These are phyloP conservation scores for Glarea lozoyensis DNA, from an alignment of 495 filamentous ascomycete species.

Conservation along the genomic window DNA sequence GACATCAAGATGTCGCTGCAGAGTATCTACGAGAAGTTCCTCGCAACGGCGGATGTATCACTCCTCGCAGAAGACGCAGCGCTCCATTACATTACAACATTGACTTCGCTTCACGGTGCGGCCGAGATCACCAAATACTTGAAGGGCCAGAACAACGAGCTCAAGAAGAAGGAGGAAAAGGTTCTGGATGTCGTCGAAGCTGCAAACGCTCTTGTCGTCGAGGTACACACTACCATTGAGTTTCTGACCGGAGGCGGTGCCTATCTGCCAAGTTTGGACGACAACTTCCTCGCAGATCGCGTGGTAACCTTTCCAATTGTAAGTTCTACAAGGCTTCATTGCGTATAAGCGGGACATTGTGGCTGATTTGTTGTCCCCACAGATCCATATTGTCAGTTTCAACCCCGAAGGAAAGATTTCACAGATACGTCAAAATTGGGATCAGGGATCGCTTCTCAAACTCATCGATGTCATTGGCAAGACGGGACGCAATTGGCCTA, in stretches of 20 bases:
- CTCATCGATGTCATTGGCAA: conserved; percentile 88
- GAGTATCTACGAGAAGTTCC: conserved; percentile 68
- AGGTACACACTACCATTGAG: conserved; percentile 76
- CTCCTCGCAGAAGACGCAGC: conserved; percentile 62
- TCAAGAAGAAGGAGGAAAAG: conserved; percentile 74
- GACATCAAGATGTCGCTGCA: conserved; percentile 58
- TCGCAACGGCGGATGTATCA: conserved; percentile 56
- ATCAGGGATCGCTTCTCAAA: conserved; percentile 87
- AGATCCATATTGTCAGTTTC: conserved; percentile 91
- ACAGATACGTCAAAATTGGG: conserved; percentile 86
- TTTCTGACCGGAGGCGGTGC: conserved; percentile 73
- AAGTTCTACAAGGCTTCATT: conserved; percentile 27
- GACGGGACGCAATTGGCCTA: conserved; percentile 84
- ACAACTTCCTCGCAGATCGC: conserved; percentile 87
- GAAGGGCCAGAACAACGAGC: conserved; percentile 47
- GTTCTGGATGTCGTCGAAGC: conserved; percentile 65
- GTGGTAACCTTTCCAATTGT: conserved; percentile 77
- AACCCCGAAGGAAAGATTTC: conserved; percentile 64
- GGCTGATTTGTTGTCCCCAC: conserved; percentile 23
- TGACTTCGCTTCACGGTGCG: conserved; percentile 58
- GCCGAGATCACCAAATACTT: conserved; percentile 75
- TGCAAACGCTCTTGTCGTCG: conserved; percentile 56
- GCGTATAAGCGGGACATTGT: not conserved
- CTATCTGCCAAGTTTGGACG: conserved; percentile 83
- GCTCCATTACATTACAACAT: conserved; percentile 88